A percentile compares a stretch with the other conserved stretches of the same genome.
phyloP scores from a whole-genome alignment of 169 alveolate species.

The Eimeria brunetti region DNA sequence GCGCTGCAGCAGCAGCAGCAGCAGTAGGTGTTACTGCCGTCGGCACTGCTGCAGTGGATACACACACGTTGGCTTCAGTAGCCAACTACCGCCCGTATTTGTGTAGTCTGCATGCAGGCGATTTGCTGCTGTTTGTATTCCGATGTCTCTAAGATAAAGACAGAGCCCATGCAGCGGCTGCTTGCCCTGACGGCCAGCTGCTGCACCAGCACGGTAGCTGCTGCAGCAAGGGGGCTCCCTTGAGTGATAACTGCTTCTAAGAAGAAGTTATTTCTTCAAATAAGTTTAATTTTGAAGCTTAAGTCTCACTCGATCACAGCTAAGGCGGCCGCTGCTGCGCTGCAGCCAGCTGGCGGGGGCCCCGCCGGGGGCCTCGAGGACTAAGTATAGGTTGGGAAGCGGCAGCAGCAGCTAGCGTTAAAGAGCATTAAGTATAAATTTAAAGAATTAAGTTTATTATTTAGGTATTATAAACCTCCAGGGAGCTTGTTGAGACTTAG shows the following conservation, averaged over 20 bases:
- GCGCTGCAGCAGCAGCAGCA: background rate
- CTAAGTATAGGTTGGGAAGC: background rate
- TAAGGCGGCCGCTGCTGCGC: background rate
- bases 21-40: background rate
- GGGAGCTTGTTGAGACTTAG: too few species aligned
- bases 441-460: too few species aligned
- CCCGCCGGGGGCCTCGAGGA: background rate
- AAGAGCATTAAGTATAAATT: too few species aligned
- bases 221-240: background rate
- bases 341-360: background rate
- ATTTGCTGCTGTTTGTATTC: background rate
- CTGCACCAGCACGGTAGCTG: background rate
- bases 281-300: background rate
- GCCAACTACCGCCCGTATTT: background rate
- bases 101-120: background rate
- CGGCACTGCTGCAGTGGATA: background rate
- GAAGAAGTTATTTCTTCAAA: background rate
- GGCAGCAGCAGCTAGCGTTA: background rate
- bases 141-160: background rate
- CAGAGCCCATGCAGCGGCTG: background rate
- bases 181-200: background rate
- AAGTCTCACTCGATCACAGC: background rate
- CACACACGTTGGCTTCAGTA: background rate
- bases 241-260: background rate
- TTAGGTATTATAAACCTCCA: too few species aligned